Conservation (phyloP, 305 asterid genomes). For the Solanum hybrid region DNA sequence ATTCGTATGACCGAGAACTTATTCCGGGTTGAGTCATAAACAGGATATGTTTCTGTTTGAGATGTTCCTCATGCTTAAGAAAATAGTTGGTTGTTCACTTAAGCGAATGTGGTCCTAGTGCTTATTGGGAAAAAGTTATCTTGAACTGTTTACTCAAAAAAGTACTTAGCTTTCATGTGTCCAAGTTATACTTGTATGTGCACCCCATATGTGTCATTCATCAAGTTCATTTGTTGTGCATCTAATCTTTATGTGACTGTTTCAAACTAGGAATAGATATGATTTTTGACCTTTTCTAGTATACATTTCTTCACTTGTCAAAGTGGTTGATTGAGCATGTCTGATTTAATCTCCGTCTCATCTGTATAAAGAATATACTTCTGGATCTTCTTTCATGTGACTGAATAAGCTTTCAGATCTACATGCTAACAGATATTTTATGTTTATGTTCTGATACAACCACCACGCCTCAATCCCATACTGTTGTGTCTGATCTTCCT, state of each 20-base stretch:
- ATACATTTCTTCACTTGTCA: neutral
- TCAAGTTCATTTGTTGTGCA: neutral
- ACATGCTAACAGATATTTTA: neutral
- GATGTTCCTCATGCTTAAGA: neutral
- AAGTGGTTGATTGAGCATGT: neutral
- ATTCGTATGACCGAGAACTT: neutral
- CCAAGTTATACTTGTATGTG: neutral
- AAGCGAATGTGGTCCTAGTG: neutral
- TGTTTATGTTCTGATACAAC: conserved; percentile 6
- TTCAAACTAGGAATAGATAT: neutral
- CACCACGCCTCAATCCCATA: neutral
- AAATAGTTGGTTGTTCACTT: neutral
- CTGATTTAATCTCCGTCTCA: neutral
- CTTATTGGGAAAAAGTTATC: neutral
- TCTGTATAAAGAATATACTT: neutral
- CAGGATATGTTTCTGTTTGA: neutral
- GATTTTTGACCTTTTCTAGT: neutral
- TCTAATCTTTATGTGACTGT: neutral
- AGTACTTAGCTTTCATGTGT: neutral
- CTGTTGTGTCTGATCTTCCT: neutral
- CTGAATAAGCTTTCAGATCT: neutral
- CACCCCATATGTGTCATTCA: neutral
- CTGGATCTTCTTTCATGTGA: neutral
- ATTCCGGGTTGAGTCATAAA: neutral
- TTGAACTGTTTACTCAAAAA: neutral